These are phyloP conservation scores for Ampelocalamus luodianensis DNA, from an alignment of 176 grass and related monocot species.

Conservation along the genomic window DNA sequence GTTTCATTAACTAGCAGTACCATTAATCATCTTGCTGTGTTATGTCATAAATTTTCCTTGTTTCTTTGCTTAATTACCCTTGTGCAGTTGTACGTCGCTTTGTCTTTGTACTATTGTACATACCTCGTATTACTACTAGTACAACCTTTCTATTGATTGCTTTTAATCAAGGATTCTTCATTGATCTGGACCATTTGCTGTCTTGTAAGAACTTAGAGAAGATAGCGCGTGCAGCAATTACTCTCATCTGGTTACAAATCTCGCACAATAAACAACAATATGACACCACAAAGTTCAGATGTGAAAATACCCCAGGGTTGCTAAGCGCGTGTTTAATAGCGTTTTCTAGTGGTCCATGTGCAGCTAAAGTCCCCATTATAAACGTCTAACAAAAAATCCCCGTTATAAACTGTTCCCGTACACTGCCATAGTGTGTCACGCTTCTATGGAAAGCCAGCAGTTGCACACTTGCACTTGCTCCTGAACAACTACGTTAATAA, in stretches of 20 bases:
- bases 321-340: slow-evolving; percentile 17
- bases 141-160: neutral
- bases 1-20: neutral
- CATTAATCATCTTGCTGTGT: neutral
- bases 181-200: neutral
- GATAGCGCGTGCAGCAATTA: neutral
- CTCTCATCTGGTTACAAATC: neutral
- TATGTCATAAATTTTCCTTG: neutral
- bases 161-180: neutral
- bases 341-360: slow-evolving; percentile 8
- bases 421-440: neutral
- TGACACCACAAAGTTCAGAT: neutral
- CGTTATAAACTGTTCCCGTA: slow-evolving; percentile 6
- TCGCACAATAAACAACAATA: neutral
- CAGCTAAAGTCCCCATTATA: slow-evolving; percentile 11
- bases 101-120: neutral
- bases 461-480: slow-evolving; percentile 28
- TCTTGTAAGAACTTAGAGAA: neutral
- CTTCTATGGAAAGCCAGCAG: slow-evolving; percentile 20
- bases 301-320: neutral
- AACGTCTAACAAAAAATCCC: neutral
- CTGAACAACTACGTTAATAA: slow-evolving; percentile 19
- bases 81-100: neutral
- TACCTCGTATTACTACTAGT: neutral
- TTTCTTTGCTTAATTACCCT: neutral